These are phyloP conservation scores for Tuber microsphaerosporum DNA, from an alignment of 495 filamentous ascomycete species.

Conservation along the genomic window DNA sequence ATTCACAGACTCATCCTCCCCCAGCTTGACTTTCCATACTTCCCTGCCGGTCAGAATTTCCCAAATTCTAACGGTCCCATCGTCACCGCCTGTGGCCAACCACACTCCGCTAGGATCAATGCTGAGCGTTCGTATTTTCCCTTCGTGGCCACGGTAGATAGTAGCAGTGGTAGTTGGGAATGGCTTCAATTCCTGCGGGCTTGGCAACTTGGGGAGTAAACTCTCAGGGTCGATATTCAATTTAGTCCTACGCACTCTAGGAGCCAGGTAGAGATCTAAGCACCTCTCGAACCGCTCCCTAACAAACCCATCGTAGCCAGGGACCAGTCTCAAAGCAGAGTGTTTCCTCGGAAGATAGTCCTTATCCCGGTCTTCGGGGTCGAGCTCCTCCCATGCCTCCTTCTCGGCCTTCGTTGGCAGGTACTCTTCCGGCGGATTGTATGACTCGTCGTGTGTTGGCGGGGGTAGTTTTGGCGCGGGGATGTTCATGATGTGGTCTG, in stretches of 20 bases:
- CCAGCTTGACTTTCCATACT: slow-evolving; percentile 73
- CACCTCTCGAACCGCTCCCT: slow-evolving; percentile 95
- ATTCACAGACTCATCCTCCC: slow-evolving; percentile 75
- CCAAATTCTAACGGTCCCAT: slow-evolving; percentile 88
- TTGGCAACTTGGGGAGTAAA: slow-evolving; percentile 94
- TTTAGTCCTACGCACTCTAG: slow-evolving; percentile 82
- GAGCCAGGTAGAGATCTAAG: slow-evolving; percentile 89
- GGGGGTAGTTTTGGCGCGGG: slow-evolving; percentile 93
- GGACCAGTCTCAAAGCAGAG: slow-evolving; percentile 78
- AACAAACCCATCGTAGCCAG: slow-evolving; percentile 81
- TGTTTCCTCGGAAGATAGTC: slow-evolving; percentile 79
- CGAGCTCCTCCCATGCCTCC: slow-evolving; percentile 77
- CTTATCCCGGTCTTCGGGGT: slow-evolving; percentile 83
- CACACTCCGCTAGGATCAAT: slow-evolving; percentile 70
- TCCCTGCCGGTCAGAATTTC: slow-evolving; percentile 80
- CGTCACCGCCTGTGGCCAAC: slow-evolving; percentile 87
- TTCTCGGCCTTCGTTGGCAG: slow-evolving; percentile 76
- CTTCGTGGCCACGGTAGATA: slow-evolving; percentile 79
- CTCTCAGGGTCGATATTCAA: slow-evolving; percentile 92
- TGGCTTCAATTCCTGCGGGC: slow-evolving; percentile 81
- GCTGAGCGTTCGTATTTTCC: slow-evolving; percentile 72
- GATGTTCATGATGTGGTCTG: slow-evolving; percentile 88
- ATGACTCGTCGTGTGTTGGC: slow-evolving; percentile 88
- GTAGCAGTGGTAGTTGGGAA: slow-evolving; percentile 85
- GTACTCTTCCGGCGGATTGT: slow-evolving; percentile 94